Conservation (phyloP, 176 grass and related monocot species). For the Oryza nivara region DNA sequence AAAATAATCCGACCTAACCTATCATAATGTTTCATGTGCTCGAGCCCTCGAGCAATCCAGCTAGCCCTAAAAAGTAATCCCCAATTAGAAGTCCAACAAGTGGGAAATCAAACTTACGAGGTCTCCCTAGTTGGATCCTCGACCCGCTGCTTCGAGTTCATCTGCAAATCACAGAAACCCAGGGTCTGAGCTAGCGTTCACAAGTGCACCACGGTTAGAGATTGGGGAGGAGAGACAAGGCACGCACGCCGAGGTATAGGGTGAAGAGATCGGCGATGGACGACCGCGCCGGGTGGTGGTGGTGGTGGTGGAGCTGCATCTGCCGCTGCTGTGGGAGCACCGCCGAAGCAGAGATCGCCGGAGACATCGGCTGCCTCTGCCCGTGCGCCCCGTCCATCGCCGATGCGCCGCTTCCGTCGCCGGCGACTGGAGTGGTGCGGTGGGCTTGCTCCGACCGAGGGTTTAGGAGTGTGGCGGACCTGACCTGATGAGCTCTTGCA, state of each 20-base stretch:
- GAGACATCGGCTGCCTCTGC: slow-evolving; percentile 58
- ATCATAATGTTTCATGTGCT: neutral
- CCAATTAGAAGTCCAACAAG: neutral
- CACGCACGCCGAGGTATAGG: slow-evolving; percentile 82
- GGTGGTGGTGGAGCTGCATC: slow-evolving; percentile 72
- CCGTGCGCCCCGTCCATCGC: slow-evolving; percentile 48
- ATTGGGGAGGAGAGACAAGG: neutral
- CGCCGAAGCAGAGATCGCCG: slow-evolving; percentile 40
- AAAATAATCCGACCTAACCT: slow-evolving; percentile 17
- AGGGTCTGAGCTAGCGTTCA: slow-evolving; percentile 22
- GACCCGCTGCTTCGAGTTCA: slow-evolving; percentile 68
- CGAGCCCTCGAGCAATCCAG: neutral
- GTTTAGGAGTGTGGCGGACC: slow-evolving; percentile 27
- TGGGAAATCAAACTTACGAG: slow-evolving; percentile 53
- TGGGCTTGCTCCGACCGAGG: neutral
- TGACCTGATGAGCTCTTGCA: neutral
- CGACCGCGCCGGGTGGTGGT: slow-evolving; percentile 66
- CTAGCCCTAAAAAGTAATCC: neutral
- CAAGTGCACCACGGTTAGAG: neutral
- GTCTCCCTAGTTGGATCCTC: slow-evolving; percentile 74
- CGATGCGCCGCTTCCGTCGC: slow-evolving; percentile 10
- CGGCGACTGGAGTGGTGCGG: slow-evolving; percentile 34
- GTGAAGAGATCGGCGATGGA: slow-evolving; percentile 93
- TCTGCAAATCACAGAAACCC: slow-evolving; percentile 58
- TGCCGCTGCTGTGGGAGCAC: slow-evolving; percentile 47